Percentiles rank a stretch among this genome's conserved stretches.
Evolutionary conservation across 2,329 filamentous ascomycete species (phyloP).

Genomic region (Akanthomyces uredinophilus): DNA sequence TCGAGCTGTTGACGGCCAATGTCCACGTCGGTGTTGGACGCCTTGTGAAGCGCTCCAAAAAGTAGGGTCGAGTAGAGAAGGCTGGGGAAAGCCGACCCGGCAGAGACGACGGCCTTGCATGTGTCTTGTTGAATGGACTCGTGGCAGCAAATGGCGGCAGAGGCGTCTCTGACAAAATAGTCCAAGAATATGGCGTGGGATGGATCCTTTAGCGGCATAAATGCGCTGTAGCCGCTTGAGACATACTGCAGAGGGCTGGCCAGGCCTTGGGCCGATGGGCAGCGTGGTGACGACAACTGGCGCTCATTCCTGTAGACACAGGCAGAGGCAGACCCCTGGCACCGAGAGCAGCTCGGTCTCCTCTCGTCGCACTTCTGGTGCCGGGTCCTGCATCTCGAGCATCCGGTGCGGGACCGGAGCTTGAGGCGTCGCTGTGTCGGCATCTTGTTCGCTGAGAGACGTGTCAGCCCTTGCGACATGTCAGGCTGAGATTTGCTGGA

Average conservation of each 20-base stretch:
- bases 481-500: neutral
- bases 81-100: slow-evolving; percentile 6
- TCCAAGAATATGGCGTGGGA: neutral
- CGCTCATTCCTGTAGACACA: slow-evolving; percentile 16
- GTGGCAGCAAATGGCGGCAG: slow-evolving; percentile 2
- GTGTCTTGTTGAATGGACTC: slow-evolving; percentile 8
- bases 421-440: neutral
- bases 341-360: slow-evolving; percentile 18
- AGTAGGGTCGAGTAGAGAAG: slow-evolving; percentile 3
- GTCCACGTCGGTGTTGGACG: neutral
- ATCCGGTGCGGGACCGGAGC: slow-evolving; percentile 19
- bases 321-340: slow-evolving; percentile 1
- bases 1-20: neutral
- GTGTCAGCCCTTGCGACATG: neutral
- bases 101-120: slow-evolving; percentile 9
- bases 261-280: neutral
- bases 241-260: neutral
- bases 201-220: neutral
- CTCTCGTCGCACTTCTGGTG: slow-evolving; percentile 20
- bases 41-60: slow-evolving; percentile 7
- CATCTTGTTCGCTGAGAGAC: neutral
- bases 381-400: slow-evolving; percentile 17
- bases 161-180: neutral
- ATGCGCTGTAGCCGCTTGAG: neutral
- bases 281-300: neutral